Evolutionary conservation across 2,329 filamentous ascomycete genomes (phyloP), one percentile per base, ranked within the genome.

Genomic region (Ophiosphaerella herpotricha): DNA sequence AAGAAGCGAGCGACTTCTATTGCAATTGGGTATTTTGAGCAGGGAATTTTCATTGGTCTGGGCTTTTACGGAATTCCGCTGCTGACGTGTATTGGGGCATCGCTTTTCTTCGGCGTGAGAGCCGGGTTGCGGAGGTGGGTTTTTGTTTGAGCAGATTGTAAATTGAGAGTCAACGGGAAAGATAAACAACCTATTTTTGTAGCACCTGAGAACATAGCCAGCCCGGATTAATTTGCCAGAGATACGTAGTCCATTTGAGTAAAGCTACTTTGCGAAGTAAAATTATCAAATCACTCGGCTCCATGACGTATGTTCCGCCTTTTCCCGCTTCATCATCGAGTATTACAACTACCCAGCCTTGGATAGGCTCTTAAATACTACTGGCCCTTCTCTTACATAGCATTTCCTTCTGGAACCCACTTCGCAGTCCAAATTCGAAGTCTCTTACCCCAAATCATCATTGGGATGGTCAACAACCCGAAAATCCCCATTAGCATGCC

Each of bases 401-500:
- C 49, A 9, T 37, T 34, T 0, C 56, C 55, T n/a, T 57, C 54
- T 1, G 63, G 58, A 12, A 71, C 55, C 67, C 66, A 68, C 39
- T 66, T 60, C 0, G 71, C 71, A 5, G 74, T 77, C 26, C 73
- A 74, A 37, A 77, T 74, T 46, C 75, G 65, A 44, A 74, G 48
- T 12, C 75, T 58, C 67, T 77, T 78, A 0, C 75, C 75, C 53
- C 64, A 75, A 34, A 76, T 48, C 54, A 65, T 61, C 34, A 75
- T 52, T 0, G 74, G 73, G 3, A 77, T 58, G 0, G 72, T 73
- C 21, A 73, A 38, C 23, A 76, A 43, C 0, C 61, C 60, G 57
- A 84, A 82, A 0, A 80, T 23, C 0, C 77, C 80, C 77, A 82
- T 77, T 2, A 82, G 58, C 64, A 78, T 77, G 0, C 76, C 78